Conservation (phyloP, 2,329 filamentous ascomycete species). For the Aspergillus sp. region DNA sequence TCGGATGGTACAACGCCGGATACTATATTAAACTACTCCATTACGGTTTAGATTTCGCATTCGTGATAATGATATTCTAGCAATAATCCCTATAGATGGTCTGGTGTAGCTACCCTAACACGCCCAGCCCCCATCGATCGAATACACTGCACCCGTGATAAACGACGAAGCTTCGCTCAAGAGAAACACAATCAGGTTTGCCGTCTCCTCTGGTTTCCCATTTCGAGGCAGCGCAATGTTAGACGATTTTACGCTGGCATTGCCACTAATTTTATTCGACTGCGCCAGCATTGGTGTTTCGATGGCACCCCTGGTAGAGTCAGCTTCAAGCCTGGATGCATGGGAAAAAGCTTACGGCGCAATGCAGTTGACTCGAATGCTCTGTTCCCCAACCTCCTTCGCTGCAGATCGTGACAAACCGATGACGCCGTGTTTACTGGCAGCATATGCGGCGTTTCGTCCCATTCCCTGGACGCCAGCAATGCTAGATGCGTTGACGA, state of each 20-base stretch:
- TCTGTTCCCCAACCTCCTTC: neutral
- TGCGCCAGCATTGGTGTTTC: neutral
- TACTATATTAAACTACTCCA: too few species aligned
- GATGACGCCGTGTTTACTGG: conserved; percentile 1
- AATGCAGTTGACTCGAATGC: conserved; percentile 1
- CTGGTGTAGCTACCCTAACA: neutral
- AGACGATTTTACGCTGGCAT: neutral
- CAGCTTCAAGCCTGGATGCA: neutral
- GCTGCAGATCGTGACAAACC: neutral
- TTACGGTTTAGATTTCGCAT: too few species aligned
- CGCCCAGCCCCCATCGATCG: conserved; percentile 3
- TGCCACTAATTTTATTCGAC: neutral
- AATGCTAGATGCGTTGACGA: conserved; percentile 3
- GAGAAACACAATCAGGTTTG: neutral
- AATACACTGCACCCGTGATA: neutral
- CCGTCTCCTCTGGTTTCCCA: neutral
- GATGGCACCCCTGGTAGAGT: neutral
- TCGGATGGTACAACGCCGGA: too few species aligned
- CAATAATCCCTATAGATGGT: neutral
- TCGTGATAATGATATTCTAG: neutral
- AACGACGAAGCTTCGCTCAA: neutral
- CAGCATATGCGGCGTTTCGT: neutral
- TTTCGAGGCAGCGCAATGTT: neutral
- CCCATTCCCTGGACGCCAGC: neutral
- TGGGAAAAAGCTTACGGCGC: neutral